These are phyloP conservation scores for Medicago arabica DNA, from an alignment of 306 rosid genomes.

Conservation along the genomic window DNA sequence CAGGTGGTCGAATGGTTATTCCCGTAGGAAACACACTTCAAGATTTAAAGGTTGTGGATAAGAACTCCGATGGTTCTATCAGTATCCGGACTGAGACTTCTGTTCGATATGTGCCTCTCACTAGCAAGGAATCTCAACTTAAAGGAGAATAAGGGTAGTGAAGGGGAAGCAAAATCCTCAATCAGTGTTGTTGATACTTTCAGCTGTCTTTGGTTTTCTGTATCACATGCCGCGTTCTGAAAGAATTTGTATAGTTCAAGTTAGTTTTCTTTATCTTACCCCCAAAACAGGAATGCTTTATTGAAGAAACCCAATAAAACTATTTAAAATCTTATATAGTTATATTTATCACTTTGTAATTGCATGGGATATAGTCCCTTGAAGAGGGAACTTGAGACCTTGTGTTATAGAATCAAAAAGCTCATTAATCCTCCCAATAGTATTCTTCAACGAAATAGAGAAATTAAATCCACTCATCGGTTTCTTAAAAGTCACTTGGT, in stretches of 20 bases:
- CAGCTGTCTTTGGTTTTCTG: background rate
- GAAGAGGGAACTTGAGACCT: no score
- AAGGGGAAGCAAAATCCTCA: slow-evolving; percentile 12
- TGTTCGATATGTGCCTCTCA: slow-evolving; percentile 92
- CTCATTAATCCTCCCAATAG: no score
- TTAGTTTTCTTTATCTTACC: slow-evolving; percentile 14
- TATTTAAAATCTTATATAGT: no score
- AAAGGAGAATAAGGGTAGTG: slow-evolving; percentile 48
- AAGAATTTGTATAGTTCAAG: slow-evolving; percentile 40
- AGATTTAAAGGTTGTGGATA: slow-evolving; percentile 88
- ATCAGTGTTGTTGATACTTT: slow-evolving; percentile 20
- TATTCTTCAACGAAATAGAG: no score
- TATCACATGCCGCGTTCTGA: slow-evolving; percentile 7
- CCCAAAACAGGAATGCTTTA: no score
- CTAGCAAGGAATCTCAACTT: slow-evolving; percentile 84
- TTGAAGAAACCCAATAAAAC: no score
- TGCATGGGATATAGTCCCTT: no score
- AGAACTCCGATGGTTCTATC: slow-evolving; percentile 76
- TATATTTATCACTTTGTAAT: no score
- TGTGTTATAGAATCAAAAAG: no score
- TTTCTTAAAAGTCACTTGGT: no score
- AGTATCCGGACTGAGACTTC: slow-evolving; percentile 66
- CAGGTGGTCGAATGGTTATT: slow-evolving; percentile 96
- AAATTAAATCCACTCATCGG: no score
- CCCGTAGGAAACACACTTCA: slow-evolving; percentile 87